Conservation (phyloP, 2,329 filamentous ascomycete genomes). For the Colletotrichum incanum region DNA sequence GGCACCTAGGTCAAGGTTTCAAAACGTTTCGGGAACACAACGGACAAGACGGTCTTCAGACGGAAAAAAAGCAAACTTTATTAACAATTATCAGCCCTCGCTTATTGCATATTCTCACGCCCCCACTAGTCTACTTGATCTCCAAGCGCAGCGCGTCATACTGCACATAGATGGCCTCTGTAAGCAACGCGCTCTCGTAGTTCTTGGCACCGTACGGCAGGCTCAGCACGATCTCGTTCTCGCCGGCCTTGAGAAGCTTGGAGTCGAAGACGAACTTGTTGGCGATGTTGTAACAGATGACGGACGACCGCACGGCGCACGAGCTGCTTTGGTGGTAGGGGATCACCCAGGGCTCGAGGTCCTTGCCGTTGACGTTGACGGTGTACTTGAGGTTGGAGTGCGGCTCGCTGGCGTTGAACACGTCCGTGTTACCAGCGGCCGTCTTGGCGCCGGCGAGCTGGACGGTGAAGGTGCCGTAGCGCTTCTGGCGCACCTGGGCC, state of each 20-base stretch:
- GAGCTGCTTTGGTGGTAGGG: conserved; percentile 71
- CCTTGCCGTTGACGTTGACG: conserved; percentile 53
- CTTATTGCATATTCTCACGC: neutral
- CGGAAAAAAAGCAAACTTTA: neutral
- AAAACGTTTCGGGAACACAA: neutral
- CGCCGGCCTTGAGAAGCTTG: conserved; percentile 60
- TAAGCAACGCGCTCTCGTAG: conserved; percentile 69
- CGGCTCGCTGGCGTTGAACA: conserved; percentile 66
- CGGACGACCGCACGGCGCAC: conserved; percentile 71
- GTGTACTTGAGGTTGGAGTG: conserved; percentile 66
- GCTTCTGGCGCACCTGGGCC: conserved; percentile 58
- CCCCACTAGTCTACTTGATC: conserved; percentile 53
- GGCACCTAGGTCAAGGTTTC: conserved; percentile 13
- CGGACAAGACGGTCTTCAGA: neutral
- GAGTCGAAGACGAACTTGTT: conserved; percentile 71
- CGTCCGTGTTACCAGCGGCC: conserved; percentile 72
- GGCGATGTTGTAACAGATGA: conserved; percentile 72
- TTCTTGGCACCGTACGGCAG: conserved; percentile 71
- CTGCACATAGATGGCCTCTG: conserved; percentile 70
- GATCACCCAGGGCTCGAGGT: conserved; percentile 66
- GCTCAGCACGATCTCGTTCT: conserved; percentile 69
- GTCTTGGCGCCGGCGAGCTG: conserved; percentile 76
- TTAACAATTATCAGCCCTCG: conserved; percentile 4
- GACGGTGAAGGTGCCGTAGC: conserved; percentile 71
- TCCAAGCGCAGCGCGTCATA: conserved; percentile 75